Evolutionary conservation across 2,329 filamentous ascomycete species (phyloP).

Genomic region (Coniochaeta pulveracea): DNA sequence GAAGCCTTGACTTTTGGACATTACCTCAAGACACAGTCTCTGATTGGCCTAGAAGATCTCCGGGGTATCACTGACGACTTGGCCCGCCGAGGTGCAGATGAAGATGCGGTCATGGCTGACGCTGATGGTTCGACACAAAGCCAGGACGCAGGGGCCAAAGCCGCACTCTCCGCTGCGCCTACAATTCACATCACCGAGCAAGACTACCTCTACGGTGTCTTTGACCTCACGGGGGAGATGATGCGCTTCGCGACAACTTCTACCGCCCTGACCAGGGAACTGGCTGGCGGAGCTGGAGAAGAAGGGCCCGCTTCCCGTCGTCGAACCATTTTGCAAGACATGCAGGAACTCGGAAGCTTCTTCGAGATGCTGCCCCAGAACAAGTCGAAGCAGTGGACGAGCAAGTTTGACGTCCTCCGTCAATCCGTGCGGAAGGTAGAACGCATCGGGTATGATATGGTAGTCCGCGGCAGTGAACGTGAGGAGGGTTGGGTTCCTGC

Average conservation of each 20-base stretch:
- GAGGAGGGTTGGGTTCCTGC: conserved; percentile 91
- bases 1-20: conserved; percentile 83
- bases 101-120: background rate
- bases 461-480: conserved; percentile 76
- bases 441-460: conserved; percentile 75
- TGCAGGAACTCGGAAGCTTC: conserved; percentile 64
- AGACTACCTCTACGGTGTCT: conserved; percentile 84
- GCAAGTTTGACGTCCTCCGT: conserved; percentile 80
- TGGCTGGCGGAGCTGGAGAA: conserved; percentile 21
- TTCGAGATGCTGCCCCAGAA: conserved; percentile 63
- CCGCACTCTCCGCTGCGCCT: background rate
- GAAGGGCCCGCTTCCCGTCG: conserved; percentile 17
- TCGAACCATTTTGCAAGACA: conserved; percentile 63
- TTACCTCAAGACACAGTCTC: conserved; percentile 67
- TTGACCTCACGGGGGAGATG: conserved; percentile 89
- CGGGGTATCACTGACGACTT: conserved; percentile 29
- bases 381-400: conserved; percentile 46
- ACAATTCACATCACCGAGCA: conserved; percentile 57
- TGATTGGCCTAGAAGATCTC: conserved; percentile 59
- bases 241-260: conserved; percentile 93
- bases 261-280: conserved; percentile 60
- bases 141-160: background rate
- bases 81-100: conserved; percentile 16
- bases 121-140: background rate
- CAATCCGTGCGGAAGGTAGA: conserved; percentile 91